phyloP scores from a whole-genome alignment of 805 yeast species.

The Metschnikowia matae region DNA sequence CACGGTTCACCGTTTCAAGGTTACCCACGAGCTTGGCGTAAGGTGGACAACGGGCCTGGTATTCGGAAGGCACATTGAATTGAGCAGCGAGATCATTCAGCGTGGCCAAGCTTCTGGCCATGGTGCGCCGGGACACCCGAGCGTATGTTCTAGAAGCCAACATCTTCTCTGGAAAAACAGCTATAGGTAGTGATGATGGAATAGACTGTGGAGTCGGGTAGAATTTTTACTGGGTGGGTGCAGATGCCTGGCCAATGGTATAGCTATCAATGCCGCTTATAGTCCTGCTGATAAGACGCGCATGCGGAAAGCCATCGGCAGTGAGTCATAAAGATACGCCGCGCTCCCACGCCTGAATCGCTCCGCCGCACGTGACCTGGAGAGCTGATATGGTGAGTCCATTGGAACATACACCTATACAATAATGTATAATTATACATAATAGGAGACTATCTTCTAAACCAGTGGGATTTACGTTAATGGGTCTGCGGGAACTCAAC shows the following conservation, averaged over 20 bases:
- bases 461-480: no score
- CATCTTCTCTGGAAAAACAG: slow-evolving; percentile 7
- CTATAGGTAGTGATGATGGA: not conserved
- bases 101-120: slow-evolving; percentile 30
- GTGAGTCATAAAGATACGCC: slow-evolving; percentile 5
- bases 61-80: slow-evolving; percentile 53
- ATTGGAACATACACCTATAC: no score
- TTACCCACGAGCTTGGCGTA: slow-evolving; percentile 69
- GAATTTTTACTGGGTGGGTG: slow-evolving; percentile 3
- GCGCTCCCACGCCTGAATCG: slow-evolving; percentile 3
- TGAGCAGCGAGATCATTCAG: slow-evolving; percentile 20
- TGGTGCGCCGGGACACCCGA: slow-evolving; percentile 7
- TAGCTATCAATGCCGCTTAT: slow-evolving; percentile 11
- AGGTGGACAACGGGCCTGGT: slow-evolving; percentile 77
- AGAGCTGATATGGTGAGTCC: not conserved
- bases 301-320: not conserved
- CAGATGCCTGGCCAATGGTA: slow-evolving; percentile 9
- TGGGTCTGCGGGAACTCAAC: no score
- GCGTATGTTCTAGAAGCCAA: slow-evolving; percentile 14
- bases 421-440: no score
- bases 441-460: no score
- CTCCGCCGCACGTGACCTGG: slow-evolving; percentile 1
- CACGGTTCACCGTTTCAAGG: slow-evolving; percentile 56
- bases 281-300: slow-evolving; percentile 12
- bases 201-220: not conserved